A percentile compares a stretch with the other conserved stretches of the same genome.
Evolutionary conservation across 495 filamentous ascomycete genomes (phyloP).

Genomic region (Tuber umbilicatum): DNA sequence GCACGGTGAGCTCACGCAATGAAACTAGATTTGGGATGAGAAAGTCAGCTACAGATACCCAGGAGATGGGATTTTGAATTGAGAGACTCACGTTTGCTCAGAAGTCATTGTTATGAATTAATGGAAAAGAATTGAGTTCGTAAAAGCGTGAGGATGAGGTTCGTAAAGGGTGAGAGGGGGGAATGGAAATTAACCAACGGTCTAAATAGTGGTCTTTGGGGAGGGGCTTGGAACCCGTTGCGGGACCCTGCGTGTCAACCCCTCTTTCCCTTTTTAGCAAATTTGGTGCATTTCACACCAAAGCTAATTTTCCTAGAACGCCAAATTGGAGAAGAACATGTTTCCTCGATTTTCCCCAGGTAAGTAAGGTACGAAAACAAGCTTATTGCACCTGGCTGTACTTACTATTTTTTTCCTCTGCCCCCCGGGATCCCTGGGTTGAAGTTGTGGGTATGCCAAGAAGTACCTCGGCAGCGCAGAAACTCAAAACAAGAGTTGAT

Average conservation of each 20-base stretch:
- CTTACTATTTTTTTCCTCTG: background rate
- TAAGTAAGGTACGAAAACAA: background rate
- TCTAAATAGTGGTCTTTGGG: conserved; percentile 8
- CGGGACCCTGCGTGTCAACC: conserved; percentile 14
- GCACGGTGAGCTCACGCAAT: conserved; percentile 33
- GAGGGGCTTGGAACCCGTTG: conserved; percentile 24
- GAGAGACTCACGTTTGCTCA: conserved; percentile 82
- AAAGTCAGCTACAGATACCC: conserved; percentile 46
- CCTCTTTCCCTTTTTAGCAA: conserved; percentile 31
- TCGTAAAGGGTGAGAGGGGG: conserved; percentile 23
- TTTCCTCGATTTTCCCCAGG: background rate
- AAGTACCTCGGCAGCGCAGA: background rate
- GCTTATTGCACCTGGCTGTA: background rate
- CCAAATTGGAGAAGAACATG: background rate
- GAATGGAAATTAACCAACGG: conserved; percentile 19
- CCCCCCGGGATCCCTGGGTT: too few relatives aligned
- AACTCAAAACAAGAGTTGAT: background rate
- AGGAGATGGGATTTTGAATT: conserved; percentile 11
- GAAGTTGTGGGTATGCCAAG: background rate
- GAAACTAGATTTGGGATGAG: conserved; percentile 33
- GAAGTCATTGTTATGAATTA: conserved; percentile 60
- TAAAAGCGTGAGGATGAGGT: conserved; percentile 23
- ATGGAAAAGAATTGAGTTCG: conserved; percentile 21
- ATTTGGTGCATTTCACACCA: conserved; percentile 15
- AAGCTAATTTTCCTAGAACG: background rate